Evolutionary conservation across 371 early-diverging fungal species (phyloP).

Genomic region (Rhizomucor pusillus): DNA sequence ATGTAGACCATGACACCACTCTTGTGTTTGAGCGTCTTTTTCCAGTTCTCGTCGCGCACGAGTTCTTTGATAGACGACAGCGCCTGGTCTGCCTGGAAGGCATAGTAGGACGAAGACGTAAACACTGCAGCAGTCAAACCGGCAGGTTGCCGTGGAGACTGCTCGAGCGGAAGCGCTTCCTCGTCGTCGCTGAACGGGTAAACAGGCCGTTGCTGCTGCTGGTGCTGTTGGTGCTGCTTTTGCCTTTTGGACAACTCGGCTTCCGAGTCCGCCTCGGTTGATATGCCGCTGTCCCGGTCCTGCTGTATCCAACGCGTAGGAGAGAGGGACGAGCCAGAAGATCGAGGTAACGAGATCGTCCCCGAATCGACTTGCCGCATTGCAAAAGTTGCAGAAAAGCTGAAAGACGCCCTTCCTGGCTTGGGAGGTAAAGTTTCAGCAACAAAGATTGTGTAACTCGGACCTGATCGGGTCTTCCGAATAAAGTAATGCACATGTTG

Average conservation of each 20-base stretch:
- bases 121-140: conserved; percentile 2
- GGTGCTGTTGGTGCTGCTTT: neutral
- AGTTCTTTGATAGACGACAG: conserved; percentile 25
- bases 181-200: conserved; percentile 49
- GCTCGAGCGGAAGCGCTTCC: conserved; percentile 29
- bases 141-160: conserved; percentile 17
- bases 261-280: conserved; percentile 37
- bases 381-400: too few species aligned
- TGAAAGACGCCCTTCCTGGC: too few species aligned
- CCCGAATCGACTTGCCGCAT: too few species aligned
- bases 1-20: conserved; percentile 63
- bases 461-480: too few species aligned
- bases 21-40: conserved; percentile 66
- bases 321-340: too few species aligned
- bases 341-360: too few species aligned
- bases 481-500: too few species aligned
- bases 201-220: neutral
- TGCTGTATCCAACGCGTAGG: neutral
- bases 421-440: too few species aligned
- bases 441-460: too few species aligned
- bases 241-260: conserved; percentile 4
- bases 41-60: conserved; percentile 49
- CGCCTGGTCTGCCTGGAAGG: conserved; percentile 43
- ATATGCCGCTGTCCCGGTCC: conserved; percentile 40
- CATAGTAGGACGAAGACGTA: conserved; percentile 31